Percentiles rank a stretch among this genome's conserved stretches.
These are phyloP conservation scores for Kazachstania viticola DNA, from an alignment of 805 yeast species.

Conservation along the genomic window DNA sequence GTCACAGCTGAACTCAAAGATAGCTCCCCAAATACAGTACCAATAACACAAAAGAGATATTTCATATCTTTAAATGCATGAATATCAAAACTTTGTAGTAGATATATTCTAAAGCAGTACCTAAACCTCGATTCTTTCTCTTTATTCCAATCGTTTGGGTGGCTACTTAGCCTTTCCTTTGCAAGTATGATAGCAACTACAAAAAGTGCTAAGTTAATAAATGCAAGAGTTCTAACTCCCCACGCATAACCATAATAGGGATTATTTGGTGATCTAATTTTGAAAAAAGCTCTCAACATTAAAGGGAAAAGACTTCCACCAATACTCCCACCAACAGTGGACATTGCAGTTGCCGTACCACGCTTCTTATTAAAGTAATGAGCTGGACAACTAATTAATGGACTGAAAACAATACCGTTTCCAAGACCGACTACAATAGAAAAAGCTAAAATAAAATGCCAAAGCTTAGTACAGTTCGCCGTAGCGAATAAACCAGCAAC, in stretches of 20 bases:
- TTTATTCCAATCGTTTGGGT: slow-evolving; percentile 19
- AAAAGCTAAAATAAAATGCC: slow-evolving; percentile 51
- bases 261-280: slow-evolving; percentile 15
- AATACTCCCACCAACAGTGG: slow-evolving; percentile 40
- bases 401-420: slow-evolving; percentile 43
- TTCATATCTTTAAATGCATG: slow-evolving; percentile 33
- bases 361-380: slow-evolving; percentile 53
- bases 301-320: slow-evolving; percentile 47
- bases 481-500: slow-evolving; percentile 41
- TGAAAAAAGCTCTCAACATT: slow-evolving; percentile 36
- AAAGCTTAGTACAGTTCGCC: slow-evolving; percentile 38
- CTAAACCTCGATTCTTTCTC: slow-evolving; percentile 12
- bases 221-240: slow-evolving; percentile 44
- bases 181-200: slow-evolving; percentile 26
- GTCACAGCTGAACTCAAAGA: slow-evolving; percentile 35
- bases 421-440: slow-evolving; percentile 46
- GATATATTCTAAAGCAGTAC: slow-evolving; percentile 17
- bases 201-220: slow-evolving; percentile 31
- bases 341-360: slow-evolving; percentile 41
- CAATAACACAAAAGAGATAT: slow-evolving; percentile 32
- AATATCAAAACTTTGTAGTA: slow-evolving; percentile 26
- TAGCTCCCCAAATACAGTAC: slow-evolving; percentile 38
- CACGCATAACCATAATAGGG: slow-evolving; percentile 36
- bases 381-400: slow-evolving; percentile 46
- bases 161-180: slow-evolving; percentile 38